These are phyloP conservation scores for Takashimella tepidaria DNA, from an alignment of 1,284 basidiomycete genomes.

Conservation along the genomic window DNA sequence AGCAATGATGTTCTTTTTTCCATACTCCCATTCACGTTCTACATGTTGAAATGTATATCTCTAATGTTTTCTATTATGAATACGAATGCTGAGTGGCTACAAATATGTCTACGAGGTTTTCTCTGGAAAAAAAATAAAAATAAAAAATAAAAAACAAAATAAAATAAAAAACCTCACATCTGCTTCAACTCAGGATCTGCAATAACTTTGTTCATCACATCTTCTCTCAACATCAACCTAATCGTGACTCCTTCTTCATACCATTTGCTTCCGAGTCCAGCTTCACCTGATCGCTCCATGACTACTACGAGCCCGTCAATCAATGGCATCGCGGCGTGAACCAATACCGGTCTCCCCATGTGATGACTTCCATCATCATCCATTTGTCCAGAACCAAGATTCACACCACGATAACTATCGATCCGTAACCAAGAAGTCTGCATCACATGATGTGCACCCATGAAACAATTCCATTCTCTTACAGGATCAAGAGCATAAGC, in stretches of 20 bases:
- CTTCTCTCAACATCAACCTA: constrained; percentile 31
- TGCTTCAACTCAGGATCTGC: constrained; percentile 23
- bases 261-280: constrained; percentile 16
- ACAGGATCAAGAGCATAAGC: constrained; percentile 40
- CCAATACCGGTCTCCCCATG: constrained; percentile 27
- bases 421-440: constrained; percentile 49
- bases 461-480: constrained; percentile 49
- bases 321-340: constrained; percentile 48
- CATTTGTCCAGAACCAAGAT: constrained; percentile 38
- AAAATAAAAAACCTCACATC: too few species aligned
- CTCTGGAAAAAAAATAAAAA: too few species aligned
- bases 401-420: constrained; percentile 47
- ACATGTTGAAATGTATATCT: too few species aligned
- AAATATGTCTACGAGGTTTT: not conserved
- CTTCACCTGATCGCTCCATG: constrained; percentile 35
- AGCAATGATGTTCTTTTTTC: too few species aligned
- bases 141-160: too few species aligned
- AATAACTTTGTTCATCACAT: constrained; percentile 40
- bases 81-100: not conserved
- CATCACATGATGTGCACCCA: constrained; percentile 47
- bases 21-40: too few species aligned
- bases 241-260: constrained; percentile 34
- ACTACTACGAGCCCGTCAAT: constrained; percentile 49
- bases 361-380: not conserved
- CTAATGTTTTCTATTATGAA: too few species aligned